Conservation (phyloP, 768 basidiomycete genomes). For the Cystofilobasidium capitatum region DNA sequence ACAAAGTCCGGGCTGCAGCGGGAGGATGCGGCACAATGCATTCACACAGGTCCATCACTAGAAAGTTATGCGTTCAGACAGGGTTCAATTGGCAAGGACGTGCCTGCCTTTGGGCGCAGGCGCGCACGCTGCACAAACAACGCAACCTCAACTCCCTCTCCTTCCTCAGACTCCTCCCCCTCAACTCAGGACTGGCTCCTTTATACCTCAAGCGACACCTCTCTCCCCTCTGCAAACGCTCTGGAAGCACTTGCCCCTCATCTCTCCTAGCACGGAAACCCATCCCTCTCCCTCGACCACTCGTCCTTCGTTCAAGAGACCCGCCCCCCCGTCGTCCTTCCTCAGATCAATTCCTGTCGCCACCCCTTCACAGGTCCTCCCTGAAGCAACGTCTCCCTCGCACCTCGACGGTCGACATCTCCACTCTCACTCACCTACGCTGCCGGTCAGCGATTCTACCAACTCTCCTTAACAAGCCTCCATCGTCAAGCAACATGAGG, state of each 20-base stretch:
- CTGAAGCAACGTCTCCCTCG: no score
- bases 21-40: no score
- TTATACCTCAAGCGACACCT: background rate
- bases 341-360: no score
- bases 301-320: background rate
- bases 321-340: background rate
- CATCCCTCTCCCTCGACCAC: background rate
- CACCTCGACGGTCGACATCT: no score
- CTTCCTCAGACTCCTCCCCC: constrained; percentile 4
- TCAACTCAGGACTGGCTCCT: constrained; percentile 1
- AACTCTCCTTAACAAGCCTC: no score
- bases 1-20: background rate
- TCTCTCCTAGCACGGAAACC: background rate
- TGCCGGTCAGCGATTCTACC: background rate
- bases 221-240: constrained; percentile 1
- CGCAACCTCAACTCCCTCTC: background rate
- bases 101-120: no score
- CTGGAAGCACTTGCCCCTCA: background rate
- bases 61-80: no score
- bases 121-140: background rate
- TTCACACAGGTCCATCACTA: no score
- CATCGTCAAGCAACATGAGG: background rate
- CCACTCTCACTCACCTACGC: background rate
- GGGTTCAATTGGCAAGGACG: no score
- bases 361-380: no score